Evolutionary conservation across 257 asterid genomes (phyloP).

Genomic region (Plectranthus barbatus): DNA sequence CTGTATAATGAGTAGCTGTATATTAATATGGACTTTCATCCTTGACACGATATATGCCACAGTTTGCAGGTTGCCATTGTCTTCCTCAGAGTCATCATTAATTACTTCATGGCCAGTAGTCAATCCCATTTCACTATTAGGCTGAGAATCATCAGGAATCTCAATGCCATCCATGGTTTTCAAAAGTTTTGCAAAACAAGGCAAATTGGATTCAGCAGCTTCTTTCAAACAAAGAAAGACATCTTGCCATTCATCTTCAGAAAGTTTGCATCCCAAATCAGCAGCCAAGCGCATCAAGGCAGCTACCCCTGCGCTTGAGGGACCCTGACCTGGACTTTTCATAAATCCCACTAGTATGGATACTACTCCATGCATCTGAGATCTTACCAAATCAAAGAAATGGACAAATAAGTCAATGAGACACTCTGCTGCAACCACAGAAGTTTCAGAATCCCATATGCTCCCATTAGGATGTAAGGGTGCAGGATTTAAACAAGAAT

Average conservation of each 20-base stretch:
- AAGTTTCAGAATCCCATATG: slow-evolving; percentile 78
- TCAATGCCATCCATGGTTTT: slow-evolving; percentile 58
- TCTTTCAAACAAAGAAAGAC: slow-evolving; percentile 57
- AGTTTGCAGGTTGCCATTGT: slow-evolving; percentile 60
- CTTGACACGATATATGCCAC: slow-evolving; percentile 67
- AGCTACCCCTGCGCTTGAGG: slow-evolving; percentile 71
- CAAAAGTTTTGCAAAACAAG: slow-evolving; percentile 59
- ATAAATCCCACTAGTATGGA: slow-evolving; percentile 54
- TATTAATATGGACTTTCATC: slow-evolving; percentile 68
- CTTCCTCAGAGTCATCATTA: slow-evolving; percentile 45
- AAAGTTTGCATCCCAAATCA: slow-evolving; percentile 51
- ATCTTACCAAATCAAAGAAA: slow-evolving; percentile 58
- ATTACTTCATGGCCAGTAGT: slow-evolving; percentile 36
- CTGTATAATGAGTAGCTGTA: slow-evolving; percentile 70
- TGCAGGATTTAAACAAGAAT: slow-evolving; percentile 24
- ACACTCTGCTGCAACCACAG: slow-evolving; percentile 65
- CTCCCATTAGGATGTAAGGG: slow-evolving; percentile 46
- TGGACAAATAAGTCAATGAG: slow-evolving; percentile 58
- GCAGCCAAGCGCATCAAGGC: slow-evolving; percentile 67
- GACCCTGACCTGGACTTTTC: slow-evolving; percentile 68
- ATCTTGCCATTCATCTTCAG: slow-evolving; percentile 66
- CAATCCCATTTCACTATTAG: slow-evolving; percentile 37
- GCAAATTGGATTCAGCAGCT: slow-evolving; percentile 51
- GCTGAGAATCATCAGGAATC: slow-evolving; percentile 39
- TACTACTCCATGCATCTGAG: slow-evolving; percentile 60